Evolutionary conservation across 2,329 filamentous ascomycete genomes (phyloP).

Genomic region (Emmonsia crescens): DNA sequence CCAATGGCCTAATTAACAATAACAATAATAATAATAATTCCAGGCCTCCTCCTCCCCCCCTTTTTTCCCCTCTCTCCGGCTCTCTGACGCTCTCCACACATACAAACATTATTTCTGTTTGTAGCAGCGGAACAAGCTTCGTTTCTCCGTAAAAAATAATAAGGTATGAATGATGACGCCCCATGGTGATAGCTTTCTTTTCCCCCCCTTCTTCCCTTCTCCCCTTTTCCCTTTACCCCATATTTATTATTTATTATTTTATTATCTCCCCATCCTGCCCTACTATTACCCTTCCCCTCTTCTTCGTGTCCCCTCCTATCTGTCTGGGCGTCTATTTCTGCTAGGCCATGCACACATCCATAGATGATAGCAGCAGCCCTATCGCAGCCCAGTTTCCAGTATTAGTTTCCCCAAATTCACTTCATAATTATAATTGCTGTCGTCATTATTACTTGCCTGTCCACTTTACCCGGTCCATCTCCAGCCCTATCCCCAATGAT

Average conservation of each 20-base stretch:
- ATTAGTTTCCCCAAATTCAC: neutral
- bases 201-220: neutral
- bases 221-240: too few relatives aligned
- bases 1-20: neutral
- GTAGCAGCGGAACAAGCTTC: neutral
- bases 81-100: neutral
- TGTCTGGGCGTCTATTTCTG: neutral
- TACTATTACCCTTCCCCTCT: neutral
- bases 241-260: too few relatives aligned
- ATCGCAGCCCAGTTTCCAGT: neutral
- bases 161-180: neutral
- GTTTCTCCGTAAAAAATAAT: neutral
- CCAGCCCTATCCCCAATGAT: neutral
- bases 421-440: neutral
- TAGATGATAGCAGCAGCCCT: neutral
- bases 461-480: neutral
- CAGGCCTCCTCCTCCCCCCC: neutral
- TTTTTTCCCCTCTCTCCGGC: neutral
- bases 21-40: neutral
- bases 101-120: neutral
- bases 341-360: neutral
- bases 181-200: neutral
- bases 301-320: neutral
- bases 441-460: neutral
- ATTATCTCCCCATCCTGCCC: too few relatives aligned